Evolutionary conservation across 139 green algal species (phyloP), one percentile per base, ranked within the genome.

Genomic region (Closterium sp.): DNA sequence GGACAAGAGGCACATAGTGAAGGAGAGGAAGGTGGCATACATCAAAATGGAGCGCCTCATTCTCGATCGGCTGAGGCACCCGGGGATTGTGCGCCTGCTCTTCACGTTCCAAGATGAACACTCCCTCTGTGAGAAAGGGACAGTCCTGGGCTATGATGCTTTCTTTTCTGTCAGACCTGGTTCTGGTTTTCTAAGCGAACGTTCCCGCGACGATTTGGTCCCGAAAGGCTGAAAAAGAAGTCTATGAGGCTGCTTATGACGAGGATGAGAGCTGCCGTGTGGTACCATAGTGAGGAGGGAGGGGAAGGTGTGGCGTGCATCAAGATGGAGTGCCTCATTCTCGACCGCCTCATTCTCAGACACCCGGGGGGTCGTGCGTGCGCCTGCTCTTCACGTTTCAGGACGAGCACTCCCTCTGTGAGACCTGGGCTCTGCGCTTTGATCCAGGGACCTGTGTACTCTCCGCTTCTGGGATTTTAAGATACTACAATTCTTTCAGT

Each of bases 61-160:
- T 50, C 38, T 50, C 38, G 38, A 50, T 9, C 38, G 0, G 4
- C 38, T 50, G 38, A 50, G 38, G 4, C 38, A 96, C 86, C 94
- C 88, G 7, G 94, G 94, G 9, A 86, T 95, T 34, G 93, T 93
- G 21, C 42, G 70, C 27, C 93, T 95, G 17, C 28, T 88, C 86
- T 95, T 95, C 93, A 95, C 94, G 13, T 95, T 95, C 86, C 94
- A 95, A 89, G 94, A 95, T 84, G 87, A 93, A 1, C 27, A 31
- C 29, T 92, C 87, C n/a, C 91, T 96, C 79, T 96, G 92, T 95
- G 19, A 79, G 62, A 11, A 4, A 4, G 2, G 62, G 19, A 21
- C 34, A n/a, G n/a, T 42, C 34, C 9, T 42, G 34, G 34, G 34
- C 34, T 42, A 10, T 42, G 9, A 42, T 42, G 9, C 34, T 6